A percentile compares a stretch with the other conserved stretches of the same genome.
phyloP scores from a whole-genome alignment of 1,284 basidiomycete species.

The Malassezia vespertilionis region DNA sequence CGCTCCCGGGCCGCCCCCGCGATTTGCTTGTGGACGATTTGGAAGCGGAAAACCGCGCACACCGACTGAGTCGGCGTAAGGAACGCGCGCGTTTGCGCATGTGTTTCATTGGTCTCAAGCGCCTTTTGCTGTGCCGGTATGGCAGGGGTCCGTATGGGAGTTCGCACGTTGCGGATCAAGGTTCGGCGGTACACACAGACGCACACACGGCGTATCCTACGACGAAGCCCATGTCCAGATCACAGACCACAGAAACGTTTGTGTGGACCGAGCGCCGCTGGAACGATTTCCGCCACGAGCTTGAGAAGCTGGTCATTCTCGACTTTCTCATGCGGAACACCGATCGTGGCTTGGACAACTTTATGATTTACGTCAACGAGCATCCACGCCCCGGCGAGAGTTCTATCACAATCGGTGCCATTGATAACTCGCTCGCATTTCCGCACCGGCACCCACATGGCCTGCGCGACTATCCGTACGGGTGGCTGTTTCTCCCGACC shows the following conservation, averaged over 20 bases:
- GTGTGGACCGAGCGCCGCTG: conserved; percentile 70
- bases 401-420: conserved; percentile 60
- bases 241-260: conserved; percentile 63
- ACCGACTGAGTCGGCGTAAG: conserved; percentile 35
- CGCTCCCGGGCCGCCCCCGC: conserved; percentile 74
- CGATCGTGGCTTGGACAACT: conserved; percentile 49
- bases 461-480: conserved; percentile 80
- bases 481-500: conserved; percentile 72
- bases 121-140: conserved; percentile 54
- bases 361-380: conserved; percentile 42
- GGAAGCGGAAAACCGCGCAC: conserved; percentile 60
- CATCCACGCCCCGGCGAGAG: not conserved
- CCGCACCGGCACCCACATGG: conserved; percentile 63
- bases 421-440: conserved; percentile 84
- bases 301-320: conserved; percentile 60
- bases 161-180: conserved; percentile 34
- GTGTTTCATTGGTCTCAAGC: conserved; percentile 33
- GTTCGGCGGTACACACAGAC: too few species aligned
- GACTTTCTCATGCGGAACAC: conserved; percentile 84
- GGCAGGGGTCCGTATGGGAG: conserved; percentile 59
- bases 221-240: conserved; percentile 57
- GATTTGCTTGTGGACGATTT: conserved; percentile 54
- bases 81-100: conserved; percentile 31
- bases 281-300: conserved; percentile 64
- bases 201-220: conserved; percentile 8